Conservation (phyloP, 2,329 filamentous ascomycete species). For the Exophiala spinifera region DNA sequence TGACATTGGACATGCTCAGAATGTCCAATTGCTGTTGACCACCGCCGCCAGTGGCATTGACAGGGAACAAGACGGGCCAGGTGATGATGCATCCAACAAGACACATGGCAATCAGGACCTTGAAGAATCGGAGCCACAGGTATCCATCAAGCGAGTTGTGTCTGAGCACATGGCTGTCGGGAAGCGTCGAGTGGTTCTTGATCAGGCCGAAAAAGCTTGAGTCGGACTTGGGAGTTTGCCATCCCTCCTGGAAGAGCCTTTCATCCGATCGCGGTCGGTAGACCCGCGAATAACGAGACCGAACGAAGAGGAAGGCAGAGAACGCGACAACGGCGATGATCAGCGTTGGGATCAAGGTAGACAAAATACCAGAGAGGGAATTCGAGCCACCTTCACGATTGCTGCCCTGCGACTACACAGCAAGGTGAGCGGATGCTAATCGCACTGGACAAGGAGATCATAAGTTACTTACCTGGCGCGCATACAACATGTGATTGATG, state of each 20-base stretch:
- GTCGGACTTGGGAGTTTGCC: conserved; percentile 21
- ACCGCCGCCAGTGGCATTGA: conserved; percentile 79
- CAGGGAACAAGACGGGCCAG: conserved; percentile 83
- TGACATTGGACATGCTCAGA: conserved; percentile 76
- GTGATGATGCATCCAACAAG: conserved; percentile 78
- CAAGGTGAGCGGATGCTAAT: not conserved
- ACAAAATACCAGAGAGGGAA: conserved; percentile 49
- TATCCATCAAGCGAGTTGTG: conserved; percentile 90
- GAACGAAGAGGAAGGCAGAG: conserved; percentile 45
- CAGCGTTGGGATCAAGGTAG: conserved; percentile 48
- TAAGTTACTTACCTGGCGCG: conserved; percentile 20
- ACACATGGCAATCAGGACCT: conserved; percentile 72
- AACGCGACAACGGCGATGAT: conserved; percentile 46
- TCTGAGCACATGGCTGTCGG: conserved; percentile 78
- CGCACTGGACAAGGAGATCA: not conserved
- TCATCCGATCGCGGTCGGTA: conserved; percentile 45
- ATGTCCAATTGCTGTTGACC: conserved; percentile 67
- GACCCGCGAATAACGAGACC: conserved; percentile 45
- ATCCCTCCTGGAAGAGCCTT: conserved; percentile 42
- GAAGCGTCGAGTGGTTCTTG: conserved; percentile 49
- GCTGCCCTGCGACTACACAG: conserved; percentile 12
- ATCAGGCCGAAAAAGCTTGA: conserved; percentile 23
- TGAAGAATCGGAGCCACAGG: conserved; percentile 83
- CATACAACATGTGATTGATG: conserved; percentile 17
- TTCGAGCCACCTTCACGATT: conserved; percentile 35